Conservation (phyloP, 2,329 filamentous ascomycete genomes). For the Colletotrichum orchidophilum region DNA sequence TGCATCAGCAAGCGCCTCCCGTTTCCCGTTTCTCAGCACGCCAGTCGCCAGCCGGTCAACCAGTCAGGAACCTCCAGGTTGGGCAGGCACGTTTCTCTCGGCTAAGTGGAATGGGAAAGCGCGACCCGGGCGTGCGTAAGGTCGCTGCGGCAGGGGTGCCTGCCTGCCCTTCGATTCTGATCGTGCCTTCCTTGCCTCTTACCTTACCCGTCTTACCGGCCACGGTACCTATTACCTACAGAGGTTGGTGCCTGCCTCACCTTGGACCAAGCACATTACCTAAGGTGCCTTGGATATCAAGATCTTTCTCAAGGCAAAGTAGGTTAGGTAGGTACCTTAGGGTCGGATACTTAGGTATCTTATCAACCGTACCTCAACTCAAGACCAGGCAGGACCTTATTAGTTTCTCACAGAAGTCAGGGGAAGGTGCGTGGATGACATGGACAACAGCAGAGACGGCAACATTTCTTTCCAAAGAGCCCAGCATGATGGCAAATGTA, state of each 20-base stretch:
- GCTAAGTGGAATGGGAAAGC: conserved; percentile 25
- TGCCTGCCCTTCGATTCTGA: background rate
- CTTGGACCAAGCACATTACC: background rate
- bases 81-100: conserved; percentile 19
- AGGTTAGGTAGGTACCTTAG: too few species aligned
- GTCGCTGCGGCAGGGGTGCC: conserved; percentile 4
- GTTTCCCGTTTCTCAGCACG: conserved; percentile 15
- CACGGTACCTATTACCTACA: background rate
- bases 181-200: background rate
- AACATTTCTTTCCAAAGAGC: background rate
- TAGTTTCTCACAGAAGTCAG: background rate
- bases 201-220: background rate
- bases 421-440: too few species aligned
- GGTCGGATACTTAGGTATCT: too few species aligned
- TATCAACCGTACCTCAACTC: background rate
- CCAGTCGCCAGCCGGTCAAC: background rate
- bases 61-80: conserved; percentile 8
- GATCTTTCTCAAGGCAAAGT: too few species aligned
- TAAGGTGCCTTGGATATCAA: too few species aligned
- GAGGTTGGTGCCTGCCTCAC: background rate
- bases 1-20: conserved; percentile 23
- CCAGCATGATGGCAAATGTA: background rate
- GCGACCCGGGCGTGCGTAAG: conserved; percentile 13
- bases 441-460: background rate
- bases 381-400: background rate